Evolutionary conservation across 1,139 yeast genomes (phyloP), one percentile per base, ranked within the genome.

Genomic region (Saccharomyces hybrid): DNA sequence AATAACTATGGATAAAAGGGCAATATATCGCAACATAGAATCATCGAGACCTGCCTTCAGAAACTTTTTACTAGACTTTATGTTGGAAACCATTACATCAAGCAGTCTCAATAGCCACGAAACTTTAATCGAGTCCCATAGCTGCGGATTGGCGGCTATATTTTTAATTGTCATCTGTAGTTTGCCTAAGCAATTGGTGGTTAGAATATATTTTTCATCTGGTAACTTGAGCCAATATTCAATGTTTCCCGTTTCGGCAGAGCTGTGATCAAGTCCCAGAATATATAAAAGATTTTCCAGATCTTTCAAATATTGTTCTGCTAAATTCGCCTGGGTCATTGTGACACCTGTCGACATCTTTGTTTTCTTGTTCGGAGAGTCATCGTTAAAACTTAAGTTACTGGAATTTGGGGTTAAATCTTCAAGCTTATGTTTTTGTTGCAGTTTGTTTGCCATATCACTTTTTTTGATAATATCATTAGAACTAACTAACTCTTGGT

Each of bases 1-100:
- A 1, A 79, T 64, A 13, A 73, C 71, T 0, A 76, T 65, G 0
- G 82, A 74, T 19, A 67, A 61, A 47, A 74, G 67, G 1, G 75
- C 71, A 53, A 69, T 72, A n/a, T 54, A 57, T 19, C 56, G 58
- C 16, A 61, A 47, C 25, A 55, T 6, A 3, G 42, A 50, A 28
- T 47, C 38, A 26, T 52, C 54, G 13, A 50, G 41, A 2, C 51
- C 55, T 31, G 49, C 34, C 28, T 42, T 44, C 47, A 50, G 42
- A 41, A 51, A 42, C 4, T 34, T 42, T 27, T 47, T 49, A 16
- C 55, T 48, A 9, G 48, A 25, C 13, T 16, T 51, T 11, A 67
- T 60, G 53, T 64, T 67, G 9, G 52, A 42, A 3, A 61, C 53
- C 52, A 67, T 57, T 6, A 60, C 47, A 47, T 62, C 58, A 32